Base-by-base conservation (phyloP, 139 green algal species). In the Micromonas commoda region DNA sequence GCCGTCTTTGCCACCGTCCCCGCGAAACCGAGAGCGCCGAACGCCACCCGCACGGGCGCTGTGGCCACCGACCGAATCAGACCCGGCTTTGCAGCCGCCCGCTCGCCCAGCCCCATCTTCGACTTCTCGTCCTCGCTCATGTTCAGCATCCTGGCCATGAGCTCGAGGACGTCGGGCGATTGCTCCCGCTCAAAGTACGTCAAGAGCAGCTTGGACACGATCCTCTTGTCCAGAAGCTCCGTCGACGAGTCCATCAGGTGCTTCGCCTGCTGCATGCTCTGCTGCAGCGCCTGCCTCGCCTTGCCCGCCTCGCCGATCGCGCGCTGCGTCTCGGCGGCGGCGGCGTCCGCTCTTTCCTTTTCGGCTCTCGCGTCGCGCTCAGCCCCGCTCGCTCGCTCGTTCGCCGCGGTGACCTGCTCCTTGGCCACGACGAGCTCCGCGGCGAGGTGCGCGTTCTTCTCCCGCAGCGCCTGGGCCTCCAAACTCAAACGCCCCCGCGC, bases 141-240 rank as follows among this genome's bases (percentile, higher is more conserved):
- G 64, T 29, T 33, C 26, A 75, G 38, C 37, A 75, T 60, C 38
- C 19, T 61, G 21, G 68, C n/a, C 68, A 75, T 35, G n/a, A 75
- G 53, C 0, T 61, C 19, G 19, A 75, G 35, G 19, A 75, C 68
- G 0, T 75, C 68, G 20, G 52, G 34, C 20, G 68, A 38, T 19
- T 63, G 38, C 19, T 75, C 29, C 34, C 68, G 34, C 29, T 75
- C 68, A 21, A 75, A 63, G 29, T 75, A 75, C 26, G 68, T 39
- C 26, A 61, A 23, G 21, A 75, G 53, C 6, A 75, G 33, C 31
- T 75, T 39, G 21, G 21, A 63, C 37, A 75, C 38, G 37, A 75
- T 61, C 1, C 37, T 24, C 68, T 75, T 75, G 68, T 75, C 68
- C 20, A 75, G 20, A 6, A 75, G 29, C 29, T 63, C 33, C 19